These are phyloP conservation scores for Ceratocystis cacaofunesta DNA, from an alignment of 2,329 filamentous ascomycete genomes.

Conservation along the genomic window DNA sequence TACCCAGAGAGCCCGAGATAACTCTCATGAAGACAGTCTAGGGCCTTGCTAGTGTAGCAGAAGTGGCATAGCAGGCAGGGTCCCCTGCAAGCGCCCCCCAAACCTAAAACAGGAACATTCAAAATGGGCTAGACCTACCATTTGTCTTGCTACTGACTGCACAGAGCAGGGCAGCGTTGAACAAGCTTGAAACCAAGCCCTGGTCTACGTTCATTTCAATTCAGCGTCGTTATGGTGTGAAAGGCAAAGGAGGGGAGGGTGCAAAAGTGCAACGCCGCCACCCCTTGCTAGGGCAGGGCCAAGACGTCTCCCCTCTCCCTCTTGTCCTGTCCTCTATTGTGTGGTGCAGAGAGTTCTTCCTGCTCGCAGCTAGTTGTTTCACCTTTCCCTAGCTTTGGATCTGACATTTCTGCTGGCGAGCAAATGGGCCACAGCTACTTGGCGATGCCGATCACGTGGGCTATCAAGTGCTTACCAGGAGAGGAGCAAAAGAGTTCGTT, in stretches of 20 bases:
- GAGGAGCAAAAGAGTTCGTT: background rate
- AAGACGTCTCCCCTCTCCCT: no score
- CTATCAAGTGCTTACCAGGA: no score
- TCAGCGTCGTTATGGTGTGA: background rate
- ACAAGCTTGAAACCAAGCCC: conserved; percentile 3
- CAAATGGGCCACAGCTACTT: background rate
- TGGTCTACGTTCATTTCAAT: background rate
- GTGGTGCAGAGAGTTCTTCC: background rate
- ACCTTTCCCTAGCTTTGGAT: background rate
- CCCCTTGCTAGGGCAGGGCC: no score
- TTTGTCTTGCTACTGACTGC: background rate
- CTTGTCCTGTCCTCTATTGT: no score
- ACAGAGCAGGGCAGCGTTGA: background rate
- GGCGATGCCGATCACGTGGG: background rate
- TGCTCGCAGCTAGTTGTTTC: background rate
- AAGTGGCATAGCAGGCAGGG: background rate
- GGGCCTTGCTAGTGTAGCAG: background rate
- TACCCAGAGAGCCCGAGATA: background rate
- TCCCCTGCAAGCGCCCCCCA: background rate
- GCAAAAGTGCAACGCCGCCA: background rate
- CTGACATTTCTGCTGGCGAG: background rate
- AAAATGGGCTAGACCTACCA: background rate
- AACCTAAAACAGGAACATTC: background rate
- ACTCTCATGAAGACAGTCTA: background rate
- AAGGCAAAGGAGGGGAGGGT: background rate